Base-by-base conservation (phyloP, 1,284 basidiomycete species). In the Entoloma clypeatum region DNA sequence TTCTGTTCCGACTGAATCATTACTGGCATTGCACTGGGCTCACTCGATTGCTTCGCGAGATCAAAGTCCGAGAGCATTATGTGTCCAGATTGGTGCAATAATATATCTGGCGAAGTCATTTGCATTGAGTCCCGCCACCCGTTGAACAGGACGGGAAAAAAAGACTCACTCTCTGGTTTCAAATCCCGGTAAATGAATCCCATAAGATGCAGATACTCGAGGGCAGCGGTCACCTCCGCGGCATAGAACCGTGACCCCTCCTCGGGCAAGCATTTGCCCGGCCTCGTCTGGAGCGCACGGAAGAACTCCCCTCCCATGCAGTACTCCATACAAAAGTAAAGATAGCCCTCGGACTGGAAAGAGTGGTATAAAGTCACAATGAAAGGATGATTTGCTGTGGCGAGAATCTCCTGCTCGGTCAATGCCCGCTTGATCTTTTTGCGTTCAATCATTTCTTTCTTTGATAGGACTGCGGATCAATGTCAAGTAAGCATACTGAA, bases 231-330 rank as follows among this genome's bases (percentile, higher is more conserved):
- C 34, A 99, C 96, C 69, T 99, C 96, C 49, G 96, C 95, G 39
- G 96, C 96, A 62, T 99, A 99, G 68, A 99, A 99, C 45, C 92
- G 79, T 23, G 95, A 89, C 27, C 91, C 92, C 49, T 97, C 93
- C 68, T 99, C 96, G 18, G 89, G 71, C 13, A 99, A 77, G 64
- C 96, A 98, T 62, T 95, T 98, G 32, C 92, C 93, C 3, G 95
- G 96, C 45, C 92, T 77, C 31, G 90, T 92, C 64, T 97, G 93
- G 49, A 97, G 69, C 7, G 95, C 93, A 23, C 96, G 85, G 76
- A 99, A 99, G 71, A 99, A 99, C 62, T 99, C 95, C 47, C 95
- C 95, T 29, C 95, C 95, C 88, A 96, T 95, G 69, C 96, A 99
- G 68, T 98, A 99, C 65, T 95, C 93, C 85, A 96, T 94, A 68